These are phyloP conservation scores for Venturiaceae sp. DNA, from an alignment of 2,329 filamentous ascomycete genomes.

Conservation along the genomic window DNA sequence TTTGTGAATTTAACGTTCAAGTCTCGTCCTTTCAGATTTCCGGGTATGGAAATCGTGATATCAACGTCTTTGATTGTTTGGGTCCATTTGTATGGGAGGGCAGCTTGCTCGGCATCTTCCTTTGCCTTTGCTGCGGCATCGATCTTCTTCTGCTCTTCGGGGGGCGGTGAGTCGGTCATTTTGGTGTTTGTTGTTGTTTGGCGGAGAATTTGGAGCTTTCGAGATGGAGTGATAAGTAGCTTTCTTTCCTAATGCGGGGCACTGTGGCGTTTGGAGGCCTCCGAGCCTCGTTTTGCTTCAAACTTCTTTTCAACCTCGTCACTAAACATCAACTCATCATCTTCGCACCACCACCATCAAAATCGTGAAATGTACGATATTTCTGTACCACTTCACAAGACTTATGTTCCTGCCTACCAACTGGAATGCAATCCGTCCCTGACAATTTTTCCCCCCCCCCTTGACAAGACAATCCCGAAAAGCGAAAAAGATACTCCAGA, in stretches of 20 bases:
- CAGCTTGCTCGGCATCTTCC: conserved; percentile 79
- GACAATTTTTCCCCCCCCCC: too few species aligned
- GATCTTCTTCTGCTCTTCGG: conserved; percentile 42
- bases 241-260: neutral
- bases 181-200: neutral
- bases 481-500: too few species aligned
- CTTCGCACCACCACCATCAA: too few species aligned
- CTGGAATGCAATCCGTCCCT: too few species aligned
- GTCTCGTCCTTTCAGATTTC: conserved; percentile 75
- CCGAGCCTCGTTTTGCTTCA: too few species aligned
- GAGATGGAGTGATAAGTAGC: neutral
- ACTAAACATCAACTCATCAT: too few species aligned
- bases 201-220: neutral
- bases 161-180: conserved; percentile 32
- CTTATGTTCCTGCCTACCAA: too few species aligned
- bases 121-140: conserved; percentile 54
- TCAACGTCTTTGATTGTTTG: conserved; percentile 88
- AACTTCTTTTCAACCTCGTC: too few species aligned
- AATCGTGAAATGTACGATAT: too few species aligned
- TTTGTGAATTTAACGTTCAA: conserved; percentile 76
- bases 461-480: too few species aligned
- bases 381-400: too few species aligned
- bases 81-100: conserved; percentile 93
- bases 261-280: neutral
- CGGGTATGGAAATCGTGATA: conserved; percentile 66